phyloP scores from a whole-genome alignment of 1,284 basidiomycete species.

The Thecaphora frezii region DNA sequence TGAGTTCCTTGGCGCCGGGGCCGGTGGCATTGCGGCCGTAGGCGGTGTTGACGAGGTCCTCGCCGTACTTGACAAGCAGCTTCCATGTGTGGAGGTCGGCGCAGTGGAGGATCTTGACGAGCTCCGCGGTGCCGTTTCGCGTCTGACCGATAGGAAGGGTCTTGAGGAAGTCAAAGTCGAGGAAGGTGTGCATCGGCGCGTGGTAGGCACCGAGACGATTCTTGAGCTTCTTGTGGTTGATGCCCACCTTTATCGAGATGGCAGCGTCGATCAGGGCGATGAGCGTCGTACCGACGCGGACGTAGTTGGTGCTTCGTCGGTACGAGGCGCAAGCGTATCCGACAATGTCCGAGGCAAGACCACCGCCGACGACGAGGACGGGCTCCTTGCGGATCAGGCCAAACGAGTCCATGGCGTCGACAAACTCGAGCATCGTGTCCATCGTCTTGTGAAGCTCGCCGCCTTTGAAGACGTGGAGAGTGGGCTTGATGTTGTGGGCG shows the following conservation, averaged over 20 bases:
- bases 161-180: slow-evolving; percentile 62
- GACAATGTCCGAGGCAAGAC: slow-evolving; percentile 60
- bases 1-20: slow-evolving; percentile 58
- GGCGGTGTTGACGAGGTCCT: slow-evolving; percentile 61
- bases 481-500: slow-evolving; percentile 60
- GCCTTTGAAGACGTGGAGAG: slow-evolving; percentile 62
- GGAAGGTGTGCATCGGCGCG: slow-evolving; percentile 62
- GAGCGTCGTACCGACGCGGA: slow-evolving; percentile 62
- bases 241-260: slow-evolving; percentile 61
- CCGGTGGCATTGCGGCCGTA: slow-evolving; percentile 60
- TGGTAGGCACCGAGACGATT: slow-evolving; percentile 61
- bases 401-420: slow-evolving; percentile 62
- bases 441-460: slow-evolving; percentile 63
- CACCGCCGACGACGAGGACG: slow-evolving; percentile 62
- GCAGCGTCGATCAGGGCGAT: slow-evolving; percentile 63
- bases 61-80: slow-evolving; percentile 62
- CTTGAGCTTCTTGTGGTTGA: slow-evolving; percentile 55
- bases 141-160: slow-evolving; percentile 62
- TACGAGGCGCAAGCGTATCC: slow-evolving; percentile 62
- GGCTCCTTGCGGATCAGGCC: slow-evolving; percentile 63
- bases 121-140: slow-evolving; percentile 62
- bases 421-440: slow-evolving; percentile 61
- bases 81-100: slow-evolving; percentile 61
- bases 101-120: slow-evolving; percentile 62
- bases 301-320: slow-evolving; percentile 62